Evolutionary conservation across 2,329 filamentous ascomycete genomes (phyloP).

Genomic region (Botrytis elliptica): DNA sequence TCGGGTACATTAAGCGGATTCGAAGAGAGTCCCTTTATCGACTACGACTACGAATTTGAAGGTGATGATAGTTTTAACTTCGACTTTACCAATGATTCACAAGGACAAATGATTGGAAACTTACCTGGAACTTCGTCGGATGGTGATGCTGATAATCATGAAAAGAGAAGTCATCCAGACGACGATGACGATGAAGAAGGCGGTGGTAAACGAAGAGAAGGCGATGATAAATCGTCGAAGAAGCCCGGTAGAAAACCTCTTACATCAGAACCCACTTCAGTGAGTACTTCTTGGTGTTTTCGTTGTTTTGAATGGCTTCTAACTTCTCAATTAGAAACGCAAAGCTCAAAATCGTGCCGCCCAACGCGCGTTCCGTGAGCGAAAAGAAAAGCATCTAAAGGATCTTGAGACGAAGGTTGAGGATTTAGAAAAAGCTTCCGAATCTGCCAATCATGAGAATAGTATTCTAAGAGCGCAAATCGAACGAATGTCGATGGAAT

Average conservation of each 20-base stretch:
- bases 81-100: slow-evolving; percentile 49
- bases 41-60: slow-evolving; percentile 78
- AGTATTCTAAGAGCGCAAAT: slow-evolving; percentile 79
- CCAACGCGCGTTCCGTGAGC: slow-evolving; percentile 88
- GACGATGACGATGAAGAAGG: slow-evolving; percentile 64
- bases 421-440: slow-evolving; percentile 77
- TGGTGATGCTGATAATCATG: slow-evolving; percentile 52
- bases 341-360: slow-evolving; percentile 95
- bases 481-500: slow-evolving; percentile 78
- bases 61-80: slow-evolving; percentile 70
- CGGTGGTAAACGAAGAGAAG: slow-evolving; percentile 76
- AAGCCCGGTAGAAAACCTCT: slow-evolving; percentile 95
- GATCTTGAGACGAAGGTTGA: slow-evolving; percentile 78
- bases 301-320: slow-evolving; percentile 30
- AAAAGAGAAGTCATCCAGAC: slow-evolving; percentile 72
- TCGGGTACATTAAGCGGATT: slow-evolving; percentile 51
- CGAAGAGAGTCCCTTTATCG: slow-evolving; percentile 78
- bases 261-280: slow-evolving; percentile 91
- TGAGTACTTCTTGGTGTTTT: slow-evolving; percentile 53
- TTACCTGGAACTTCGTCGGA: slow-evolving; percentile 53
- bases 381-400: slow-evolving; percentile 88
- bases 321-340: slow-evolving; percentile 63
- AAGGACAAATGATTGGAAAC: slow-evolving; percentile 72
- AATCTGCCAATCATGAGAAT: slow-evolving; percentile 83
- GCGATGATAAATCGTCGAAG: slow-evolving; percentile 78